Base-by-base conservation (phyloP, 306 rosid species). In the Vigna trinervia region DNA sequence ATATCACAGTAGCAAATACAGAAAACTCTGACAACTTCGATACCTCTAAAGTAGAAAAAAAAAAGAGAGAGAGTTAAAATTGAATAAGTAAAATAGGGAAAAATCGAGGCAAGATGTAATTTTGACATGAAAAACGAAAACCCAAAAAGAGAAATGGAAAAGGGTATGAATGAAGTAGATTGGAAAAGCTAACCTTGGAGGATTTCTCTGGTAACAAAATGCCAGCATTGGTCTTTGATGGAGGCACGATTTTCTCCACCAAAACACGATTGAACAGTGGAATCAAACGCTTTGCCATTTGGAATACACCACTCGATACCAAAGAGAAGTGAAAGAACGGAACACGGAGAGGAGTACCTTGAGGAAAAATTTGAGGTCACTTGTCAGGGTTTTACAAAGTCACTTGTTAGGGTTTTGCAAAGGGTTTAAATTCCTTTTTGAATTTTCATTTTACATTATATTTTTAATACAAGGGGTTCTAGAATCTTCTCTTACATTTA, bases 241-340 rank as follows among this genome's bases (percentile, higher is more conserved):
- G 91, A 66, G 93, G 89, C 13, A 88, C 73, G 64, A 92, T 88
- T 79, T 88, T 92, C 86, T 92, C 91, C 23, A 89, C 87, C 72
- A 92, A 72, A 81, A 92, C 89, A 62, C 97, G 90, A 78, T 92
- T 87, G 80, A 92, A 80, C n/a, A 88, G 78, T 1, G 97, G 97
- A 58, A 88, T 71, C 80, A 92, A 80, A 51, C 97, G 95, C 81
- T 78, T 88, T 74, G 95, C 95, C 97, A 92, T 92, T 76, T 23
- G 46, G 22, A 32, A 9, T 13, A 11, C 50, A 45, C 14, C 2
- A 52, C 50, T 12, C 52, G 7, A 77, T 12, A 41, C 30, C 2
- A 2, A 9, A 28, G 5, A 3, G 2, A 48, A 12, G 1, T 20
- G 45, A 58, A 12, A 45, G 2, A 41, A 54, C 17, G 14, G 53